phyloP scores from a whole-genome alignment of 306 rosid species.

The Senna siamea region DNA sequence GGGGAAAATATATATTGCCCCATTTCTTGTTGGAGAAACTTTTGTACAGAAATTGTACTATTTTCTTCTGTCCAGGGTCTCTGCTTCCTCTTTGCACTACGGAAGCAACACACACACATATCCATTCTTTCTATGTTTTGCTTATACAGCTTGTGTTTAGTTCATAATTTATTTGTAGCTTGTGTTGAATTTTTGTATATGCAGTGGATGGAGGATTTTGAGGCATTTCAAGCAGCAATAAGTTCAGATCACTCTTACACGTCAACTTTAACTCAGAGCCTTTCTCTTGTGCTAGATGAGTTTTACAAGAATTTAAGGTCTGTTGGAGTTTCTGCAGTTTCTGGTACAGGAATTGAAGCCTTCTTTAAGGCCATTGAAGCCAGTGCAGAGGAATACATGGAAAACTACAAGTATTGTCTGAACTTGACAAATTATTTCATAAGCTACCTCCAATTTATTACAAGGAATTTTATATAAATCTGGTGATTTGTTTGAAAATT shows the following conservation, averaged over 20 bases:
- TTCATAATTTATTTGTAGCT: neutral
- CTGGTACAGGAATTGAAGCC: constrained; percentile 78
- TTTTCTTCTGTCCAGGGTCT: constrained; percentile 9
- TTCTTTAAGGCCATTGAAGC: constrained; percentile 75
- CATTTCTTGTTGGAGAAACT: constrained; percentile 19
- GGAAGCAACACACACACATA: neutral
- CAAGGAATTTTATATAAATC: constrained; percentile 1
- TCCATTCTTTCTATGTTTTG: neutral
- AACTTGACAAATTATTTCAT: constrained; percentile 6
- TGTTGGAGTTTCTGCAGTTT: constrained; percentile 82
- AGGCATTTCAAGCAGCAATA: constrained; percentile 72
- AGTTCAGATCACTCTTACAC: constrained; percentile 64
- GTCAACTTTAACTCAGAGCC: constrained; percentile 70
- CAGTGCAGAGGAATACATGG: constrained; percentile 83
- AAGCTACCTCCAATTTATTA: neutral
- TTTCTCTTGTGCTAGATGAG: constrained; percentile 77
- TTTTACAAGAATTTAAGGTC: constrained; percentile 77
- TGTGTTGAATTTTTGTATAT: constrained; percentile 37
- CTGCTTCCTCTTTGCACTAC: constrained; percentile 10
- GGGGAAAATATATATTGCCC: neutral
- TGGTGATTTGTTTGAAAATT: constrained; percentile 1
- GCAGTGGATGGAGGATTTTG: constrained; percentile 95
- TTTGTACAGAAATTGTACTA: constrained; percentile 4
- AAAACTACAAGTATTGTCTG: constrained; percentile 60
- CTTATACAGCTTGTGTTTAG: constrained; percentile 8